Base-by-base conservation (phyloP, 805 yeast genomes). In the Citeromyces matritensis region DNA sequence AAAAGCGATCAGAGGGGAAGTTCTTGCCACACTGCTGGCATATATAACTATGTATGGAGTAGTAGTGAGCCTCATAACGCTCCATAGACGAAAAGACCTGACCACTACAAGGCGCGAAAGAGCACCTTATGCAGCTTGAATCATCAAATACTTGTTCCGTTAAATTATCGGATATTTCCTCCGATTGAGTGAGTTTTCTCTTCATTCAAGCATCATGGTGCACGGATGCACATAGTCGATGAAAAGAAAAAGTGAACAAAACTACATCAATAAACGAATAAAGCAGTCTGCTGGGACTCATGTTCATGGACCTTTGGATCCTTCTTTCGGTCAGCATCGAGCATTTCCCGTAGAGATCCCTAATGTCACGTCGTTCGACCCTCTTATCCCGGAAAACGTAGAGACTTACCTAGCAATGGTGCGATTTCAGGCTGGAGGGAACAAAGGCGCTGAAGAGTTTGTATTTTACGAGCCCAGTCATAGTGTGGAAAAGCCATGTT, bases 1-100 rank as follows among this genome's bases (percentile, higher is more conserved):
- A 47, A 6, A 63, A 39, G 26, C 36, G 42, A 8, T 55, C 50
- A n/a, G 57, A 52, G 0, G 74, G 73, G 35, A 70, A 63, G 36
- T 44, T 49, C 27, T 42, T 48, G 7, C 41, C 37, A 38, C 73
- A 66, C 24, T 45, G 49, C 0, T 38, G 31, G 36, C 73, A 65
- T 2, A 46, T 38, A 37, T 54, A 39, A 4, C 48, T 39, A 32
- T 52, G 56, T 4, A 24, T 19, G 1, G 38, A 17, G 4, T 42
- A 29, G 38, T 48, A 45, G 43, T 63, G 48, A 4, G 32, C 6
- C 31, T 45, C 47, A 36, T 40, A 35, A 30, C 32, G 35, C 9
- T 26, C 24, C 14, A 17, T 17, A 5, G 21, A 17, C 21, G 21
- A 17, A 17, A 17, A 17, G 6, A 17, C 21, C 5, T 17, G 21